Evolutionary conservation across 192 early-diverging fungal genomes (phyloP), one percentile per base, ranked within the genome.

Genomic region (Dissophora globulifera): DNA sequence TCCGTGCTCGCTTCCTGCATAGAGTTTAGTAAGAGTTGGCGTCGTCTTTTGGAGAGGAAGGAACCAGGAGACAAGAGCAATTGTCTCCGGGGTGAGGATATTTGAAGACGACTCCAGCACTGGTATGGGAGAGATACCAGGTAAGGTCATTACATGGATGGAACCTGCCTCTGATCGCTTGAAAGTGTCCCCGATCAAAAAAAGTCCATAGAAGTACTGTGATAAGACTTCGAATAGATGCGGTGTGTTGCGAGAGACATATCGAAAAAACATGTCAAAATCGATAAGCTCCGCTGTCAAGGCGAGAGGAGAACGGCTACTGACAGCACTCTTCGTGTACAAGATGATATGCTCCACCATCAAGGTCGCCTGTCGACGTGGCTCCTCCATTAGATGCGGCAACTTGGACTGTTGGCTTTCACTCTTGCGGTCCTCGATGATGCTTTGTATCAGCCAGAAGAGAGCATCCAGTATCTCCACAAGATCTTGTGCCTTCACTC

Each of bases 1-100:
- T 10, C 86, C 86, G 40, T 87, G 67, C 32, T 52, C 42, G n/a
- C 78, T 80, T 16, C 81, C 80, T n/a, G 70, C 72, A 41, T 84
- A 87, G 1, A 87, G 67, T 0, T 64, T 58, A 11, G 69, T 65
- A 78, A 84, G 69, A 4, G 67, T 53, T 3, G 75, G 79, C 15
- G 65, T 42, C 4, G 79, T 45, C 19, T 52, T 58, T 15, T 40
- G 40, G 4, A 61, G 57, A 3, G 86, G 84, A 3, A 87, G 42
- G 45, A 71, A 71, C 86, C 86, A 87, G 12, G 62, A 78, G 1
- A 87, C 17, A 0, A 85, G 29, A 19, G 79, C 72, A 15, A 75
- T 32, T 35, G 81, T 63, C 7, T 80, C 57, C 0, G 78, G 55
- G 5, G 60, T 79, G 12, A 87, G 66, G 9, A 87, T 65, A 19